Evolutionary conservation across 2,329 filamentous ascomycete species (phyloP).

Genomic region (Fusarium austroafricanum): DNA sequence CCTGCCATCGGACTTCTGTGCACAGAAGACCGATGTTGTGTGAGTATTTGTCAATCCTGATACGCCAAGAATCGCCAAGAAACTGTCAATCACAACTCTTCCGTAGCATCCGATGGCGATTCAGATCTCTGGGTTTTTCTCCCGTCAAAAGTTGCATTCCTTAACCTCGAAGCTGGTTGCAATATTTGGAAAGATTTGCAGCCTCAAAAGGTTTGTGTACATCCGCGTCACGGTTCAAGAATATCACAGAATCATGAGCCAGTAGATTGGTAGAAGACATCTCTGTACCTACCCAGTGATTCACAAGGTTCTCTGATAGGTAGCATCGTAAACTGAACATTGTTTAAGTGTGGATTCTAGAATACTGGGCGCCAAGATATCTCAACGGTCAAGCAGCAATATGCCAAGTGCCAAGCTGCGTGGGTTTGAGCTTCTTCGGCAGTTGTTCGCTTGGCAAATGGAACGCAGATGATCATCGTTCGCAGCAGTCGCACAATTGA

Average conservation of each 20-base stretch:
- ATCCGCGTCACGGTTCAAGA: background rate
- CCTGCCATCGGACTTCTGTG: background rate
- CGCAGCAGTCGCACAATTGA: background rate
- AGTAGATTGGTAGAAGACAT: background rate
- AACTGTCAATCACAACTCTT: slow-evolving; percentile 7
- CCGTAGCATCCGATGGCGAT: slow-evolving; percentile 7
- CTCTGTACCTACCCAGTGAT: background rate
- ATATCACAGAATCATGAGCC: background rate
- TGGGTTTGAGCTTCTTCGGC: background rate
- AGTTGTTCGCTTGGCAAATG: background rate
- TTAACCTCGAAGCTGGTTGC: background rate
- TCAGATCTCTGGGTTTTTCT: background rate
- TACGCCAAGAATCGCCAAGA: background rate
- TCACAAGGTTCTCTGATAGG: background rate
- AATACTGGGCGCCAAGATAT: slow-evolving; percentile 12
- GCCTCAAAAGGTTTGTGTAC: background rate
- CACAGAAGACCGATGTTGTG: background rate
- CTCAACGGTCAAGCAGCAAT: background rate
- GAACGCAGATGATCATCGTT: background rate
- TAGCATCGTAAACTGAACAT: background rate
- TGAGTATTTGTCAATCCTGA: background rate
- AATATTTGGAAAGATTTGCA: background rate
- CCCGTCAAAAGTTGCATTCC: background rate
- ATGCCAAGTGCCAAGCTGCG: slow-evolving; percentile 1
- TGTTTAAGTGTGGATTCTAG: background rate